phyloP scores from a whole-genome alignment of 805 yeast species.

The Isabelozyma pseudorhagii region DNA sequence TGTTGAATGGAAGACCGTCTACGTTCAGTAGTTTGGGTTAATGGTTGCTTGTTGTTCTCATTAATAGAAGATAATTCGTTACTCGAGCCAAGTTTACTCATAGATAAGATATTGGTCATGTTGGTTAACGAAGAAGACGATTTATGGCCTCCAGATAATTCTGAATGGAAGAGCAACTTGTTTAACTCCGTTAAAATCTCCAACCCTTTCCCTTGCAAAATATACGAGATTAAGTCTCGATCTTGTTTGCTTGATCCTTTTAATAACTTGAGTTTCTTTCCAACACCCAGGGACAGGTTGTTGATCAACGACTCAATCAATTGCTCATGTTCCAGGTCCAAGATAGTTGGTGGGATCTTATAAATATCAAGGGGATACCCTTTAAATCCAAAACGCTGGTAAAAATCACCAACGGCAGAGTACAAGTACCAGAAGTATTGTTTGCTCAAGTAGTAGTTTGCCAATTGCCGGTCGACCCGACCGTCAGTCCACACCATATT shows the following conservation, averaged over 20 bases:
- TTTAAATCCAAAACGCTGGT: constrained; percentile 59
- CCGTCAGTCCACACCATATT: constrained; percentile 29
- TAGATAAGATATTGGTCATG: constrained; percentile 18
- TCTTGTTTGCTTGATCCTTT: constrained; percentile 20
- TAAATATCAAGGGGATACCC: constrained; percentile 32
- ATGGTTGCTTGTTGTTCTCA: constrained; percentile 6
- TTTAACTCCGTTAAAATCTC: constrained; percentile 35
- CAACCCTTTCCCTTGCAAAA: constrained; percentile 33
- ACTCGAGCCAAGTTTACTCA: constrained; percentile 17
- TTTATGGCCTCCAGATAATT: constrained; percentile 25
- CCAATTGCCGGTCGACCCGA: constrained; percentile 24
- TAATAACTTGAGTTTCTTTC: constrained; percentile 28
- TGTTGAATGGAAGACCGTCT: constrained; percentile 25
- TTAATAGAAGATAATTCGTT: constrained; percentile 17
- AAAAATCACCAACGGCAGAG: constrained; percentile 72
- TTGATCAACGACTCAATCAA: constrained; percentile 19
- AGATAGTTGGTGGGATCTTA: constrained; percentile 21
- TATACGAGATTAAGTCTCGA: constrained; percentile 23
- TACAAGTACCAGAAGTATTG: constrained; percentile 49
- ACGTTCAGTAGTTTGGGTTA: background rate
- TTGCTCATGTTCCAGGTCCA: constrained; percentile 12
- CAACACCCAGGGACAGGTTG: constrained; percentile 9
- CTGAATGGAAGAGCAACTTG: constrained; percentile 29
- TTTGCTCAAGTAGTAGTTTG: constrained; percentile 30
- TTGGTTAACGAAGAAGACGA: constrained; percentile 33